Evolutionary conservation across 192 early-diverging fungal genomes (phyloP).

Genomic region (Coemansia sp.): DNA sequence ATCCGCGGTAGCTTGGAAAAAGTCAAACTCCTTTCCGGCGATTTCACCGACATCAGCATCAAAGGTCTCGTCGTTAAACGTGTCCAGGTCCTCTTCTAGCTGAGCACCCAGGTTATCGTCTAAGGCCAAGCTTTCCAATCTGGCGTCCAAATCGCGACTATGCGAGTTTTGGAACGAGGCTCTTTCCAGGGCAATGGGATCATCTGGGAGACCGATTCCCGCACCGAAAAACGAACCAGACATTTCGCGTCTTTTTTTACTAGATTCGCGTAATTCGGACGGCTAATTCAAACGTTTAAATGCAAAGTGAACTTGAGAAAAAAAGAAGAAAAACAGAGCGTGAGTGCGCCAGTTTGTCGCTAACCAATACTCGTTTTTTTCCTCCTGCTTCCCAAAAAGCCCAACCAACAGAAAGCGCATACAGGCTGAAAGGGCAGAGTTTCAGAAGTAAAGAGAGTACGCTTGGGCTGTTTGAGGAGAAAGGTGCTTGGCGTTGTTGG

Average conservation of each 20-base stretch:
- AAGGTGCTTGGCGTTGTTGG: too few species aligned
- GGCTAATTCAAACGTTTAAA: too few species aligned
- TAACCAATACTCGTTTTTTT: too few species aligned
- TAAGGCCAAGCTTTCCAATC: slow-evolving; percentile 55
- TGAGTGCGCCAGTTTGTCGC: too few species aligned
- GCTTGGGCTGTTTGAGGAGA: too few species aligned
- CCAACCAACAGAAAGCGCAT: too few species aligned
- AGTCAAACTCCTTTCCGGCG: slow-evolving; percentile 61
- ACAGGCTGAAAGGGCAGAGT: too few species aligned
- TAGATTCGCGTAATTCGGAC: too few species aligned
- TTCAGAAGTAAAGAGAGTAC: too few species aligned
- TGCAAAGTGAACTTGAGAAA: too few species aligned
- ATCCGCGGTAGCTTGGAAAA: slow-evolving; percentile 54
- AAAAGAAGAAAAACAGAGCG: background rate
- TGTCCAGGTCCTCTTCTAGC: slow-evolving; percentile 65
- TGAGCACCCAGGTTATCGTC: slow-evolving; percentile 54
- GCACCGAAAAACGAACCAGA: slow-evolving; percentile 42
- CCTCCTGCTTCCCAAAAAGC: too few species aligned
- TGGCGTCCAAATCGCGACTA: slow-evolving; percentile 57
- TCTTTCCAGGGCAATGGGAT: slow-evolving; percentile 39
- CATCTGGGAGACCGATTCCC: slow-evolving; percentile 16
- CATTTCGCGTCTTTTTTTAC: slow-evolving; percentile 13
- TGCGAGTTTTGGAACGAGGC: background rate
- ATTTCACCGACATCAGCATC: slow-evolving; percentile 49
- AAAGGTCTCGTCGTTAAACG: slow-evolving; percentile 75